Evolutionary conservation across 192 early-diverging fungal species (phyloP).

Genomic region (Phlyctochytrium arcticum): DNA sequence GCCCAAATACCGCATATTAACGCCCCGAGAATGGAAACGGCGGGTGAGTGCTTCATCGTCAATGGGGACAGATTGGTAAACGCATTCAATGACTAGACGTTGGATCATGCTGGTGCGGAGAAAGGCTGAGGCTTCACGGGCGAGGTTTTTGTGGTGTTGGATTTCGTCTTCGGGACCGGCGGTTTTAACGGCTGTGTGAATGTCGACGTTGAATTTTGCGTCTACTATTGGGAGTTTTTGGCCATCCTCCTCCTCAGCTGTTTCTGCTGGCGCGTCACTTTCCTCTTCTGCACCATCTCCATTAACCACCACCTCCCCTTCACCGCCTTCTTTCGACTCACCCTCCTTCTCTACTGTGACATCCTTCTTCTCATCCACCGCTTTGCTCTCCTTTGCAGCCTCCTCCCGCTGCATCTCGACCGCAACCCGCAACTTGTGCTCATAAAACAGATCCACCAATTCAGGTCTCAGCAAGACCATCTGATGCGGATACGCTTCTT

Average conservation of each 20-base stretch:
- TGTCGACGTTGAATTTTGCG: constrained; percentile 56
- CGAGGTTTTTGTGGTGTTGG: constrained; percentile 49
- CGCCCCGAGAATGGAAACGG: constrained; percentile 87
- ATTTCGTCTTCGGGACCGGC: constrained; percentile 39
- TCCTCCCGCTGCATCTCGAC: constrained; percentile 34
- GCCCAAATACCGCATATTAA: constrained; percentile 97
- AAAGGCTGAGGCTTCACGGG: constrained; percentile 72
- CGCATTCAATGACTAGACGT: constrained; percentile 31
- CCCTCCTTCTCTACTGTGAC: background rate
- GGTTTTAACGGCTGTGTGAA: constrained; percentile 8
- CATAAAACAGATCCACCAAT: constrained; percentile 80
- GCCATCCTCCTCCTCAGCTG: too few species aligned
- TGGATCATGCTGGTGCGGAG: constrained; percentile 57
- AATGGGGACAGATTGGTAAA: constrained; percentile 48
- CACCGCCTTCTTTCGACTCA: background rate
- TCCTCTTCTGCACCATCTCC: too few species aligned
- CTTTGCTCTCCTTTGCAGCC: constrained; percentile 15
- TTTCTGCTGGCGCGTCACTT: too few species aligned
- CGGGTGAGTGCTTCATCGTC: constrained; percentile 74
- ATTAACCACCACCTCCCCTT: background rate
- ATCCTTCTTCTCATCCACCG: constrained; percentile 22
- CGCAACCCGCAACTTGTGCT: constrained; percentile 61
- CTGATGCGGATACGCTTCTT: constrained; percentile 75
- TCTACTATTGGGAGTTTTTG: background rate
- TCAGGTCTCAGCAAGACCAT: constrained; percentile 83